Base-by-base conservation (phyloP, 345 rosid genomes). In the Gossypium anomalum region DNA sequence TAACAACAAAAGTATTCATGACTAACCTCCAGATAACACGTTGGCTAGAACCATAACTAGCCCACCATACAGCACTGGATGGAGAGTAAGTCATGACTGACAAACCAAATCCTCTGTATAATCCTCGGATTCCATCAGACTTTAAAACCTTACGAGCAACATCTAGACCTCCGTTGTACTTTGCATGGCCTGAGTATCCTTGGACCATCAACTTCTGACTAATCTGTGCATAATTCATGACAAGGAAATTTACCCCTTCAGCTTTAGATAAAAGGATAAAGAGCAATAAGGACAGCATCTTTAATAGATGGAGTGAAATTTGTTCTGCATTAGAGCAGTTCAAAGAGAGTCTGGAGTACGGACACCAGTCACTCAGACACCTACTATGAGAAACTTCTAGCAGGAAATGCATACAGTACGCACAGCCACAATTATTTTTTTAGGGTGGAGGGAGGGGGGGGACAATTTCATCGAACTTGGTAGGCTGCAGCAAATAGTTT, bases 31-130 rank as follows among this genome's bases (percentile, higher is more conserved):
- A 91, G 52, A 95, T 90, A 77, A 95, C 78, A 56, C 99, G 97
- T 78, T 95, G 99, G 81, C 97, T 93, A 63, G 98, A 86, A 45
- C 97, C 98, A 81, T 95, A 95, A 85, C 94, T 90, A 19, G 99
- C 99, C 99, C 99, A 95, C 99, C 99, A 95, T 58, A 90, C 98
- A 73, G 99, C 99, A 84, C 97, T 95, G 16, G 99, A 95, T 44
- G 99, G 99, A 73, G 98, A 78, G 80, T 95, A 95, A 60, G 99
- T 93, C 89, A 95, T 83, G 51, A 91, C 92, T 71, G 99, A 95
- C 23, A 95, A 83, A 72, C 98, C 97, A 83, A 95, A 93, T 41
- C 99, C 98, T 81, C 99, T 87, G 80, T 95, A 95, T 57, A 95
- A 85, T 5, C 98, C 99, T 72, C 94, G 79, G 27, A 91, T 71